A percentile compares a stretch with the other conserved stretches of the same genome.
phyloP scores from a whole-genome alignment of 805 yeast species.

The Blastobotrys robertii region DNA sequence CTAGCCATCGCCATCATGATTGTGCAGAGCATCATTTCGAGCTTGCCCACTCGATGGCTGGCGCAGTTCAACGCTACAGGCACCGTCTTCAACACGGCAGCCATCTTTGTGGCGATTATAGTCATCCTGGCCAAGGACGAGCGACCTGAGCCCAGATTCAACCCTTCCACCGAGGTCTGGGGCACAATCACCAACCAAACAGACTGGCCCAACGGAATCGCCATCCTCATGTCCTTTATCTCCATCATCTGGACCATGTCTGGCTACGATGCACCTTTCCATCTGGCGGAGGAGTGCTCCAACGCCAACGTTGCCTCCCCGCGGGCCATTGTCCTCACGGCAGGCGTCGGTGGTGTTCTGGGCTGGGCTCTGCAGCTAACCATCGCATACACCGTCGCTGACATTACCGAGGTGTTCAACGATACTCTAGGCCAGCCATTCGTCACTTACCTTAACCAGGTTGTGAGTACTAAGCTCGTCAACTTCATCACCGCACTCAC shows the following conservation, averaged over 20 bases:
- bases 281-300: conserved; percentile 61
- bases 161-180: conserved; percentile 44
- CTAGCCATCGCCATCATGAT: conserved; percentile 53
- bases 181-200: conserved; percentile 35
- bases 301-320: conserved; percentile 58
- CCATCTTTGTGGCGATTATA: conserved; percentile 39
- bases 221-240: conserved; percentile 44
- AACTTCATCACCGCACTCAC: conserved; percentile 56
- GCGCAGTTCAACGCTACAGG: conserved; percentile 54
- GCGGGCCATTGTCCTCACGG: conserved; percentile 51
- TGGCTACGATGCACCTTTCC: conserved; percentile 62
- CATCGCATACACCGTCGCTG: conserved; percentile 34
- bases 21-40: conserved; percentile 43
- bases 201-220: conserved; percentile 52
- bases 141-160: conserved; percentile 34
- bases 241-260: conserved; percentile 71
- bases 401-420: conserved; percentile 1
- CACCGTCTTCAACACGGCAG: conserved; percentile 41
- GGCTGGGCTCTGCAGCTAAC: conserved; percentile 51
- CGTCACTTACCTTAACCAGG: conserved; percentile 46
- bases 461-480: conserved; percentile 47
- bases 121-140: conserved; percentile 13
- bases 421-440: conserved; percentile 37
- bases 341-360: conserved; percentile 44
- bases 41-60: conserved; percentile 45